Conservation (phyloP, 225 moss, liverwort and hornwort species). For the Neckera pumila region DNA sequence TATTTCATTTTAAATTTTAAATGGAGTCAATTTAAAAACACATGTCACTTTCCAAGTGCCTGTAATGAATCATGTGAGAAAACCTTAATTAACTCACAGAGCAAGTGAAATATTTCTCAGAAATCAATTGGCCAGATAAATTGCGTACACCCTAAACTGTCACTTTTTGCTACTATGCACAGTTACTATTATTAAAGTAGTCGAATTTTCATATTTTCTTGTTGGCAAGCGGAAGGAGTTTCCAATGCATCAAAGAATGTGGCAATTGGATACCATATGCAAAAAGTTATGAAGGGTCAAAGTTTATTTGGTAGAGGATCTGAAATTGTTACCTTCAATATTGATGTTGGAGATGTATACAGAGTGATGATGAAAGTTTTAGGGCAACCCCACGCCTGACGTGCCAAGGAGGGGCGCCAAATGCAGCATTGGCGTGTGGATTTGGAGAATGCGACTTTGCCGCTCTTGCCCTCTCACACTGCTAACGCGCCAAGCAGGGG, state of each 20-base stretch:
- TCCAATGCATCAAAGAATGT: neutral
- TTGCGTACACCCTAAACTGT: accelerated
- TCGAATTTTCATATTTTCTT: neutral
- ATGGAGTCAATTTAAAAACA: neutral
- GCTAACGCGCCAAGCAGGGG: too few species aligned
- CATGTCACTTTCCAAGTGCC: neutral
- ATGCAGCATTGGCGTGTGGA: too few species aligned
- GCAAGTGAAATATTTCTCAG: neutral
- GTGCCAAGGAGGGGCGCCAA: too few species aligned
- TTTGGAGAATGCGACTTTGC: too few species aligned
- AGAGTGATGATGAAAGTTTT: accelerated
- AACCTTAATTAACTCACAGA: too few species aligned
- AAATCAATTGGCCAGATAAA: neutral
- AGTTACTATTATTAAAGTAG: neutral
- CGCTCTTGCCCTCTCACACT: too few species aligned
- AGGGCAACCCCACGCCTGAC: too few species aligned
- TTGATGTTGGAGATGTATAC: neutral
- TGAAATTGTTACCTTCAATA: neutral
- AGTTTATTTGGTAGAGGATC: too few species aligned
- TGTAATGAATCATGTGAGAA: neutral
- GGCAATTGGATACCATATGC: accelerated
- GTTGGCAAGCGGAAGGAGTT: neutral
- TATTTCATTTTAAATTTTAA: neutral
- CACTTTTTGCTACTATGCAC: neutral
- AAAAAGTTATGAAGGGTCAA: neutral